Conservation (phyloP, 495 filamentous ascomycete genomes). For the Xylaria sp. region DNA sequence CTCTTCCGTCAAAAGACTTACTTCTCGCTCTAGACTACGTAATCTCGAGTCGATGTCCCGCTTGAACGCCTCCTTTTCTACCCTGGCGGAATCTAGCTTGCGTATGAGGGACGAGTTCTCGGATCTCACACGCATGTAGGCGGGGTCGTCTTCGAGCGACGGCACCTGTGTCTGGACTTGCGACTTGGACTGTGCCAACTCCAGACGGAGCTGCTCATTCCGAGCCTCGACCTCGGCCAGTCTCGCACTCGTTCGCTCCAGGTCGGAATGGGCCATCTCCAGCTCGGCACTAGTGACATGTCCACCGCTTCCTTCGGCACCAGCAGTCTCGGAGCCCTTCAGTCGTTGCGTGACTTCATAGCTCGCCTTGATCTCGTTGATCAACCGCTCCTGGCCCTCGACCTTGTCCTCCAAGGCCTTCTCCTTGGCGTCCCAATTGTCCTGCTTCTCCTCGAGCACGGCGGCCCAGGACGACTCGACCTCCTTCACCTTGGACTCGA, state of each 20-base stretch:
- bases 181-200: constrained; percentile 87
- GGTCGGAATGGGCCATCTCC: constrained; percentile 87
- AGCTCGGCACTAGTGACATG: constrained; percentile 86
- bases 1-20: constrained; percentile 68
- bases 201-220: constrained; percentile 90
- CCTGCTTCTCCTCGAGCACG: constrained; percentile 91
- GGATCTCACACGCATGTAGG: constrained; percentile 81
- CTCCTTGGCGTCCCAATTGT: constrained; percentile 97
- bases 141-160: constrained; percentile 82
- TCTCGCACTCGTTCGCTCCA: constrained; percentile 86
- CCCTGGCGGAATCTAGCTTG: constrained; percentile 80
- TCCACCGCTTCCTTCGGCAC: constrained; percentile 55
- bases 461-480: constrained; percentile 89
- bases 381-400: constrained; percentile 87
- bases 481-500: constrained; percentile 81
- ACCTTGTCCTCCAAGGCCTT: constrained; percentile 89
- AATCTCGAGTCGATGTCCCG: constrained; percentile 75
- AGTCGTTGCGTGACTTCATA: constrained; percentile 96
- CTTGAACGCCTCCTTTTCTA: constrained; percentile 81
- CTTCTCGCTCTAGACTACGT: constrained; percentile 75
- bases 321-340: constrained; percentile 71
- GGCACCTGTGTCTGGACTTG: constrained; percentile 66
- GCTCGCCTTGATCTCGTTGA: constrained; percentile 95
- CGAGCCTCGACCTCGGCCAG: constrained; percentile 91
- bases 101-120: constrained; percentile 91